Base-by-base conservation (phyloP, 2,329 filamentous ascomycete genomes). In the Laburnicola sp. region DNA sequence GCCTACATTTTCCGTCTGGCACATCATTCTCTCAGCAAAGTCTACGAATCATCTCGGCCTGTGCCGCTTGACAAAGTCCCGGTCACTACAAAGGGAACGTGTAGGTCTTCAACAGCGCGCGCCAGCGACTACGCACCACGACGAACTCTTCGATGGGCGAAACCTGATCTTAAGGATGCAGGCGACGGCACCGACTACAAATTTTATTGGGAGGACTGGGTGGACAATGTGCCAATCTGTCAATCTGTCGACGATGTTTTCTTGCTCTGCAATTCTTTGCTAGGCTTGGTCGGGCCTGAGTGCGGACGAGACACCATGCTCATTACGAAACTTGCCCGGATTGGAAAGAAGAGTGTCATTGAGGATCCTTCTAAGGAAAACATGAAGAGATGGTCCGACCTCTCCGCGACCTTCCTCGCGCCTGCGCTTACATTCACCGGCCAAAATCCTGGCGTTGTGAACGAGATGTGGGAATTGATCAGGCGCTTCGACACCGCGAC, bases 121-220 rank as follows among this genome's bases (percentile, higher is more conserved):
- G 32, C 76, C 71, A 59, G 54, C 31, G 79, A 85, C 45, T 79
- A 84, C 25, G 75, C 80, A 2, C 75, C 82, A n/a, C 84, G 84
- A 60, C 88, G 87, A 65, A 80, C 84, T 11, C 78, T 94, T 57
- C 84, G 89, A 54, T 97, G 93, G 93, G 88, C 91, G 3, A 87
- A 88, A 62, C 84, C 91, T 4, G 92, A 96, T 62, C 86, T 84
- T 59, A 81, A 81, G 57, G 89, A 94, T 64, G 85, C 84, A 25
- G 86, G 86, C 48, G 89, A 91, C 60, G 81, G 82, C n/a, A 83
- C 78, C 9, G 80, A 88, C 45, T 97, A 97, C 70, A 85, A 88
- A 30, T 97, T 95, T 69, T 99, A 99, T 72, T 97, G 94, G 86
- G 91, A 96, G 52, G 94, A 97, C 62, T 99, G 94, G 94, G 82